Base-by-base conservation (phyloP, 257 asterid genomes). In the Anisodus tanguticus region DNA sequence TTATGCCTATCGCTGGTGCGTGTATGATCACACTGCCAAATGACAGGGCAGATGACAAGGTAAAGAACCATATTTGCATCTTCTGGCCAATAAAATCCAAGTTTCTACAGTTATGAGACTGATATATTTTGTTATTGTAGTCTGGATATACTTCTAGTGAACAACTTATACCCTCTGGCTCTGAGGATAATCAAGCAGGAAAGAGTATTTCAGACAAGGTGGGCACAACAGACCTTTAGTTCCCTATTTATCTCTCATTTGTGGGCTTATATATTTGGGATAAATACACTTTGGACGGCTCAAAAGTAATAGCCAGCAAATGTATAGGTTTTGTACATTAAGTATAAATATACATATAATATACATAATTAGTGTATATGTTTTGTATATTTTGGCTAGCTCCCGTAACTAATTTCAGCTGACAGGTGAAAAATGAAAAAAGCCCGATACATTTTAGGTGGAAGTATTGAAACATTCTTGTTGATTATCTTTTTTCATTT, bases 11-110 rank as follows among this genome's bases (percentile, higher is more conserved):
- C 13, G 49, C 86, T 5, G 90, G 87, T 37, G 89, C 88, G 35
- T 31, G 35, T 74, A 57, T 86, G 84, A 83, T 91, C 78, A 45
- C 87, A 12, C 94, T 90, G 6, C 59, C 86, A 8, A 95, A 92
- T 19, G 45, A 89, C 43, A 88, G 92, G 86, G 67, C 89, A 49
- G 92, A 91, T 35, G 92, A 89, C 71, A 95, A 92, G 98, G 98
- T 94, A 54, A 83, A 69, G 13, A 53, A 49, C 80, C 77, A 43
- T 41, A 22, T 51, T 31, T 82, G 26, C 22, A 57, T 76, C 39
- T 80, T 26, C 39, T 41, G 7, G 49, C 74, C 17, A 43, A 31
- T 53, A 15, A 49, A 66, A 67, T 39, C 11, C 8, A 58, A 26
- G 41, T 82, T 82, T 49, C n/a, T 41, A 13, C 0, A 9, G 31